These are phyloP conservation scores for Ammopiptanthus mongolicus DNA, from an alignment of 306 rosid genomes.

Conservation along the genomic window DNA sequence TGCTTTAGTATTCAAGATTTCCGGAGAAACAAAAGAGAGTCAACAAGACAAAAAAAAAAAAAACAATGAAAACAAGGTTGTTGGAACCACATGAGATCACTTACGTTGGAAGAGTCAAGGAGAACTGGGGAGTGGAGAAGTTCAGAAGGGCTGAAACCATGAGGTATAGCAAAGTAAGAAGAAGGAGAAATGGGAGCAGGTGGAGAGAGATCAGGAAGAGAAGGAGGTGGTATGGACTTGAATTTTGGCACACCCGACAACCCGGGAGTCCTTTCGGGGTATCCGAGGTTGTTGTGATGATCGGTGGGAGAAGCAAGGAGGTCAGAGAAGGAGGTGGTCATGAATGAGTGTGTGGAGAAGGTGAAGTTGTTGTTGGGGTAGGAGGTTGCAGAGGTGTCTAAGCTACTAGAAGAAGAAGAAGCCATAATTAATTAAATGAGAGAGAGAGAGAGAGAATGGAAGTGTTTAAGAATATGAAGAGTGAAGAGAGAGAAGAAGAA, in stretches of 20 bases:
- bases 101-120: conserved; percentile 59
- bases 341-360: conserved; percentile 44
- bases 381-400: conserved; percentile 53
- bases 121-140: conserved; percentile 93
- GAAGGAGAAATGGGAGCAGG: conserved; percentile 67
- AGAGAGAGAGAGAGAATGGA: background rate
- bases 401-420: conserved; percentile 55
- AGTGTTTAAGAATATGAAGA: background rate
- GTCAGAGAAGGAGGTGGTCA: conserved; percentile 74
- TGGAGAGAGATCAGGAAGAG: conserved; percentile 72
- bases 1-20: background rate
- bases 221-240: conserved; percentile 80
- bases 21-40: background rate
- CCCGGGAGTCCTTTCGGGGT: conserved; percentile 13
- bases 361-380: conserved; percentile 31
- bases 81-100: background rate
- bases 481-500: background rate
- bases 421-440: conserved; percentile 23
- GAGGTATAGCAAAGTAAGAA: conserved; percentile 66
- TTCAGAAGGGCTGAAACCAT: conserved; percentile 77
- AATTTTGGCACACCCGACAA: conserved; percentile 69
- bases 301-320: conserved; percentile 45
- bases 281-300: background rate
- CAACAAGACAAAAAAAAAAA: background rate
- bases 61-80: background rate